These are phyloP conservation scores for Exophiala calicioides DNA, from an alignment of 2,329 filamentous ascomycete species.

Conservation along the genomic window DNA sequence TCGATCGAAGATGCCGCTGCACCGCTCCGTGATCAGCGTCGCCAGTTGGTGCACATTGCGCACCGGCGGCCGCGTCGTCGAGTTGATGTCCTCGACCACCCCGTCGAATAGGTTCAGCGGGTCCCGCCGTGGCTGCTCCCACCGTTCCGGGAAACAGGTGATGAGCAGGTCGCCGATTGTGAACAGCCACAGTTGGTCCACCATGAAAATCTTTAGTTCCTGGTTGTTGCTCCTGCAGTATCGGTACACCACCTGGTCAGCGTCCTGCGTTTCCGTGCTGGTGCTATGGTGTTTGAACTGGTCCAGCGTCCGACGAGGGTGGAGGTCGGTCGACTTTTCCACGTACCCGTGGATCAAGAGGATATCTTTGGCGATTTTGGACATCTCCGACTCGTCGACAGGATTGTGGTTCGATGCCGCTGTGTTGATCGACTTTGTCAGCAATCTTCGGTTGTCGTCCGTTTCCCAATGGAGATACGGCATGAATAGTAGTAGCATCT, in stretches of 20 bases:
- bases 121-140: slow-evolving; percentile 45
- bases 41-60: slow-evolving; percentile 64
- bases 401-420: slow-evolving; percentile 17
- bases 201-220: slow-evolving; percentile 58
- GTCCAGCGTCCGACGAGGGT: slow-evolving; percentile 64
- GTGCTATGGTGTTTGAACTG: slow-evolving; percentile 68
- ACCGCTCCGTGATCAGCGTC: slow-evolving; percentile 61
- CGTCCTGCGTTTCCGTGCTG: slow-evolving; percentile 57
- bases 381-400: slow-evolving; percentile 8
- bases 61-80: slow-evolving; percentile 61
- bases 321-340: slow-evolving; percentile 50
- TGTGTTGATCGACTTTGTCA: slow-evolving; percentile 56
- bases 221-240: slow-evolving; percentile 45
- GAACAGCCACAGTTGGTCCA: slow-evolving; percentile 70
- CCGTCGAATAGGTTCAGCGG: slow-evolving; percentile 64
- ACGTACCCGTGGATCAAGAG: slow-evolving; percentile 54
- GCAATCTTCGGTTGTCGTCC: slow-evolving; percentile 54
- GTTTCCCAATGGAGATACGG: slow-evolving; percentile 68
- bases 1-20: slow-evolving; percentile 62
- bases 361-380: slow-evolving; percentile 40
- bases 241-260: slow-evolving; percentile 65
- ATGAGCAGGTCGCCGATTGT: slow-evolving; percentile 61
- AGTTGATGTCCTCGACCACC: slow-evolving; percentile 66
- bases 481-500: slow-evolving; percentile 50
- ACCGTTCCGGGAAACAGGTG: slow-evolving; percentile 60